Conservation (phyloP, 2,329 filamentous ascomycete species). For the Ophiocordyceps australis region DNA sequence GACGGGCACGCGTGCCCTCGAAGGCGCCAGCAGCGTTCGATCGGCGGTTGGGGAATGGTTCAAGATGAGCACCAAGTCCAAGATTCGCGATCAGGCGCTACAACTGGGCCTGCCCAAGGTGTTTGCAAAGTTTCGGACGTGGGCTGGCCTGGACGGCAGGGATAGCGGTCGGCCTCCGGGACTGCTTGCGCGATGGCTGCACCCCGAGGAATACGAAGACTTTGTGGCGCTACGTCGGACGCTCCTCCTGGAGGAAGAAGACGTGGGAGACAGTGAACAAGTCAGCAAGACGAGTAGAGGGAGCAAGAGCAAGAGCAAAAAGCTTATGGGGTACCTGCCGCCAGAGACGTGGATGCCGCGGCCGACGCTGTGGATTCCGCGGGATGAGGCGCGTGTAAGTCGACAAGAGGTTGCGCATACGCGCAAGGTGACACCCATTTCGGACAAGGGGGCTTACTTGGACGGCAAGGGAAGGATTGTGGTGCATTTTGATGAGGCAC, state of each 20-base stretch:
- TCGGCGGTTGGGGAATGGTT: slow-evolving; percentile 13
- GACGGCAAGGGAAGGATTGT: slow-evolving; percentile 14
- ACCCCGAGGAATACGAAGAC: slow-evolving; percentile 59
- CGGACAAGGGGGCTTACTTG: slow-evolving; percentile 31
- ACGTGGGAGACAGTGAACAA: too few species aligned
- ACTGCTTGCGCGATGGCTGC: slow-evolving; percentile 49
- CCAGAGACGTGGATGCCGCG: slow-evolving; percentile 36
- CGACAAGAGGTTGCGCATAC: slow-evolving; percentile 63
- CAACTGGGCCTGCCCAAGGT: slow-evolving; percentile 10
- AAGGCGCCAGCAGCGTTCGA: slow-evolving; percentile 17
- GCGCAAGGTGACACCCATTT: slow-evolving; percentile 54
- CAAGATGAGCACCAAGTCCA: slow-evolving; percentile 17
- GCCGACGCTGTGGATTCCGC: slow-evolving; percentile 73
- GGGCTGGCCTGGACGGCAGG: slow-evolving; percentile 8
- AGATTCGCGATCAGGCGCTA: slow-evolving; percentile 8
- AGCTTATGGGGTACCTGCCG: slow-evolving; percentile 52
- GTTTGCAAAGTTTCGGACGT: slow-evolving; percentile 9
- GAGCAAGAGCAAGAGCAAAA: slow-evolving; percentile 2
- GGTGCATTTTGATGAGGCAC: slow-evolving; percentile 18
- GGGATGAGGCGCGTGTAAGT: slow-evolving; percentile 56
- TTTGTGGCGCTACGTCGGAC: slow-evolving; percentile 44
- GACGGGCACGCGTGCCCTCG: slow-evolving; percentile 14
- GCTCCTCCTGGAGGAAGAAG: not conserved
- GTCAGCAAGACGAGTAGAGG: too few species aligned
- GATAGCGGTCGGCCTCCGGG: slow-evolving; percentile 18